Conservation (phyloP, 1,284 basidiomycete species). For the Rhodotorula sp. region DNA sequence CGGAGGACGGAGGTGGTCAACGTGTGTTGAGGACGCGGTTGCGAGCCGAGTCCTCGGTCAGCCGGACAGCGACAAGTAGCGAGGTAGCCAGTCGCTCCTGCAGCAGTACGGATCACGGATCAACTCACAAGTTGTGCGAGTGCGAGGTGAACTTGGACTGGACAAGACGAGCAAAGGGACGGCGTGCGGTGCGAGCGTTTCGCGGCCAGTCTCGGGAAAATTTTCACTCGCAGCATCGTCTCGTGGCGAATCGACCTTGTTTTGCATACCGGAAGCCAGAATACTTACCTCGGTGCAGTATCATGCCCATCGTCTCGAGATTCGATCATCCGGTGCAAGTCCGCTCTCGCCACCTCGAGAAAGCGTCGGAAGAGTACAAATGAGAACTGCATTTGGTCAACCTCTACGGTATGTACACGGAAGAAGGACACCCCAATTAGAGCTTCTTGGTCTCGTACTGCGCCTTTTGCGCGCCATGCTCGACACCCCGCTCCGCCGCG, state of each 20-base stretch:
- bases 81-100: no score
- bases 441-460: slow-evolving; percentile 35
- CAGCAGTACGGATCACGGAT: not conserved
- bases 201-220: no score
- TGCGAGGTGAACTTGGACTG: not conserved
- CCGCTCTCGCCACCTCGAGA: no score
- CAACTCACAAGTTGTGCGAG: not conserved
- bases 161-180: not conserved
- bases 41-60: no score
- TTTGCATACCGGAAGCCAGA: no score
- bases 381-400: not conserved
- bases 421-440: not conserved
- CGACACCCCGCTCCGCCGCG: slow-evolving; percentile 24
- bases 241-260: no score
- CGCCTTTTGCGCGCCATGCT: slow-evolving; percentile 29
- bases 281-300: no score
- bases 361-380: not conserved
- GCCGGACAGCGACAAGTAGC: no score
- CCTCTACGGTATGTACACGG: not conserved
- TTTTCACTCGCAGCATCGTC: no score
- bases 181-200: not conserved
- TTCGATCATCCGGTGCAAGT: no score
- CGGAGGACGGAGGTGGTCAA: not conserved
- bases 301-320: no score
- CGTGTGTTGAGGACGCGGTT: not conserved